Percentiles rank a stretch among this genome's conserved stretches.
Evolutionary conservation across 225 moss, liverwort and hornwort genomes (phyloP).

Genomic region (Polytrichum commune): DNA sequence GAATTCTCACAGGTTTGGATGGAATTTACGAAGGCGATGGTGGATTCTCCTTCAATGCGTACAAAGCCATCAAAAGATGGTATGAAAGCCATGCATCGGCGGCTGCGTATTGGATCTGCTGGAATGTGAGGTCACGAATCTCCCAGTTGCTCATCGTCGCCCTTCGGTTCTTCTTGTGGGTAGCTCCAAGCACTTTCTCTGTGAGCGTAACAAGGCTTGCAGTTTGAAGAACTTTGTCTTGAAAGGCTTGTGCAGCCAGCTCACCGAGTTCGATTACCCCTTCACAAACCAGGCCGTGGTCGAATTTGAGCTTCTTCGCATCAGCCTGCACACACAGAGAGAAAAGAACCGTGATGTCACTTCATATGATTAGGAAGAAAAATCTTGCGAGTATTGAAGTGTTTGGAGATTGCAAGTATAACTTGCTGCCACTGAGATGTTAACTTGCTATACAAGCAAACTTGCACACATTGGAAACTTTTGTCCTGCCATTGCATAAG

Average conservation of each 20-base stretch:
- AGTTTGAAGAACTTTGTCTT: conserved; percentile 20
- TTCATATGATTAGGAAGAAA: too few relatives aligned
- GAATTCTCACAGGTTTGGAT: neutral
- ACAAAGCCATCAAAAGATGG: conserved; percentile 18
- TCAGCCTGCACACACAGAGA: conserved; percentile 9
- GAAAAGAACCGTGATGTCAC: too few relatives aligned
- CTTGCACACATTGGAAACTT: too few relatives aligned
- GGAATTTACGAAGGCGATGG: neutral
- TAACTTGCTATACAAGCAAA: too few relatives aligned
- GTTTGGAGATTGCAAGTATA: too few relatives aligned
- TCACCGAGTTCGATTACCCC: conserved; percentile 46
- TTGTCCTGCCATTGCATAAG: too few relatives aligned
- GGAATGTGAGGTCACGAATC: conserved; percentile 36
- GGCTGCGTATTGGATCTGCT: conserved; percentile 59
- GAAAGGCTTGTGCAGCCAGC: conserved; percentile 24
- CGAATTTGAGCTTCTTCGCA: conserved; percentile 29
- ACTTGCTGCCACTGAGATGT: too few relatives aligned
- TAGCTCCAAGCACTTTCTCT: conserved; percentile 23
- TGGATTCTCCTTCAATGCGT: neutral
- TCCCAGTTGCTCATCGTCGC: conserved; percentile 54
- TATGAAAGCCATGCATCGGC: conserved; percentile 53
- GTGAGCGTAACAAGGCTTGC: conserved; percentile 35
- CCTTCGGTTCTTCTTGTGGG: conserved; percentile 37
- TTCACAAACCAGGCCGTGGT: conserved; percentile 36
- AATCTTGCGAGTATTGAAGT: too few relatives aligned